phyloP scores from a whole-genome alignment of 2,329 filamentous ascomycete species.

The Exophiala mesophila region DNA sequence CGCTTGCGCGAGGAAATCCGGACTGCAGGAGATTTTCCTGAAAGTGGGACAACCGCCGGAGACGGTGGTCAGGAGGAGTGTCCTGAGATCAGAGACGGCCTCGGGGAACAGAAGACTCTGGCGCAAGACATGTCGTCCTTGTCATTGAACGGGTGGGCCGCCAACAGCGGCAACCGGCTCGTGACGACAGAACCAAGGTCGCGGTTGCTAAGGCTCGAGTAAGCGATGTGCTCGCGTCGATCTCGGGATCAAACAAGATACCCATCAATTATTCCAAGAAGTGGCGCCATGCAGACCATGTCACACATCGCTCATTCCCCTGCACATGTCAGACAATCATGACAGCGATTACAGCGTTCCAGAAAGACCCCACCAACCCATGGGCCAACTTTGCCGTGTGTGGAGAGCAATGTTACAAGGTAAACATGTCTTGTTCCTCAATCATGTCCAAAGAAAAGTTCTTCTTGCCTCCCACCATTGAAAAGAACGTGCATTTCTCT shows the following conservation, averaged over 20 bases:
- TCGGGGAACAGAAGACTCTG: neutral
- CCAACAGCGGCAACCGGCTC: neutral
- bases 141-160: neutral
- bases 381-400: no score
- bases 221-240: no score
- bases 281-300: no score
- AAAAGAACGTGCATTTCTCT: neutral
- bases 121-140: neutral
- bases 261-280: no score
- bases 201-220: conserved; percentile 16
- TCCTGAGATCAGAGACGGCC: neutral
- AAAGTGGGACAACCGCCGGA: neutral
- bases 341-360: no score
- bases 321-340: no score
- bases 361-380: no score
- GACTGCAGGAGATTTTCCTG: conserved; percentile 3
- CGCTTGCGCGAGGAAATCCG: conserved; percentile 11
- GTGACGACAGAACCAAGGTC: conserved; percentile 2
- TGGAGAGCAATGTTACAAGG: no score
- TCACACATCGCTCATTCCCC: no score
- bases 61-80: neutral
- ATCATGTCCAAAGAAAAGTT: neutral
- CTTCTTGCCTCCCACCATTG: neutral
- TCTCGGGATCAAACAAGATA: no score
- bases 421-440: no score